phyloP scores from a whole-genome alignment of 2,329 filamentous ascomycete genomes.

The Paraconiothyrium brasiliense region DNA sequence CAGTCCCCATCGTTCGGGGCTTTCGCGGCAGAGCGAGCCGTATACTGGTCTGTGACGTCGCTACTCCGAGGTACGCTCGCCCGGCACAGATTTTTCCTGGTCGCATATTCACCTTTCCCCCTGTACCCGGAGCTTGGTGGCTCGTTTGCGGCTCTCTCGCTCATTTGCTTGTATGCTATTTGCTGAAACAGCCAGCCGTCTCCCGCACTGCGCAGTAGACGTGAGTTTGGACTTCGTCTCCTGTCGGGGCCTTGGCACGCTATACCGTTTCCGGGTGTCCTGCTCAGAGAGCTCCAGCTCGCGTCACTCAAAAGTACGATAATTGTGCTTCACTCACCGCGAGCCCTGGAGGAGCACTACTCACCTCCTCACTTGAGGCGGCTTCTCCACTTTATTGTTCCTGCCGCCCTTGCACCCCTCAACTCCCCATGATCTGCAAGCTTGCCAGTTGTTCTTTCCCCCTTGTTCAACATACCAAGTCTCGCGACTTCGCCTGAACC shows the following conservation, averaged over 20 bases:
- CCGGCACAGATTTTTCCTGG: slow-evolving; percentile 13
- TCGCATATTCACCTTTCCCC: slow-evolving; percentile 12
- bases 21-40: slow-evolving; percentile 9
- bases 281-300: slow-evolving; percentile 34
- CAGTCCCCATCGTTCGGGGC: not conserved
- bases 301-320: slow-evolving; percentile 39
- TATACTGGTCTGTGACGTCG: slow-evolving; percentile 7
- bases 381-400: slow-evolving; percentile 24
- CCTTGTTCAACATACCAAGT: slow-evolving; percentile 42
- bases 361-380: slow-evolving; percentile 39
- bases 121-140: not conserved
- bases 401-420: slow-evolving; percentile 19
- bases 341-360: slow-evolving; percentile 23
- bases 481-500: slow-evolving; percentile 38
- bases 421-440: slow-evolving; percentile 35
- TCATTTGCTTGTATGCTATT: slow-evolving; percentile 16
- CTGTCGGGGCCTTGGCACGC: slow-evolving; percentile 22
- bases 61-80: slow-evolving; percentile 15
- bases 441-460: slow-evolving; percentile 37
- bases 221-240: slow-evolving; percentile 19
- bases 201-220: not conserved
- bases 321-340: slow-evolving; percentile 32
- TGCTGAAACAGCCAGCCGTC: slow-evolving; percentile 21
- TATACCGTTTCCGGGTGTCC: slow-evolving; percentile 18
- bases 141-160: not conserved